phyloP scores from a whole-genome alignment of 2,329 filamentous ascomycete genomes.

The Taxawa tesnikishii region DNA sequence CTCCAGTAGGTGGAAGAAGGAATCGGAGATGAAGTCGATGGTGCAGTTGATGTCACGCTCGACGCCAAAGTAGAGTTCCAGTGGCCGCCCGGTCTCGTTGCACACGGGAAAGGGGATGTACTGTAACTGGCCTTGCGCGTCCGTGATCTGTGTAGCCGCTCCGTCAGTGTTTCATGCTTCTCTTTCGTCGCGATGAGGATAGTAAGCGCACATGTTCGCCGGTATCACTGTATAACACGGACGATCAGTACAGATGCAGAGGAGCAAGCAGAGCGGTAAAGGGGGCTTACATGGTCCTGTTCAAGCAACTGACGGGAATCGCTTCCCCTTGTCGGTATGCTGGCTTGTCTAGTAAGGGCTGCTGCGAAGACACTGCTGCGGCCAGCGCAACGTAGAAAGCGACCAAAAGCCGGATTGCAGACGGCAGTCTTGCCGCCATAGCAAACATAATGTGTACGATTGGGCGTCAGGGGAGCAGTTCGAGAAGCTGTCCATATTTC shows the following conservation, averaged over 20 bases:
- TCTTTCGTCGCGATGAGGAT: too few relatives aligned
- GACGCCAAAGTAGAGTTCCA: slow-evolving; percentile 77
- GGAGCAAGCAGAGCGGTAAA: not conserved
- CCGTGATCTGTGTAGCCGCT: slow-evolving; percentile 45
- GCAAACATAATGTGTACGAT: too few relatives aligned
- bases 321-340: slow-evolving; percentile 36
- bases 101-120: slow-evolving; percentile 86
- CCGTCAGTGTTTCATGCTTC: too few relatives aligned
- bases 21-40: slow-evolving; percentile 61
- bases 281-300: slow-evolving; percentile 34
- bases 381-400: slow-evolving; percentile 23
- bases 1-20: slow-evolving; percentile 80
- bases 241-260: not conserved
- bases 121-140: slow-evolving; percentile 68
- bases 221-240: slow-evolving; percentile 52
- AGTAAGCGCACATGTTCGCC: slow-evolving; percentile 56
- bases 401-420: slow-evolving; percentile 14
- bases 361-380: slow-evolving; percentile 26
- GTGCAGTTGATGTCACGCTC: slow-evolving; percentile 76
- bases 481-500: too few relatives aligned
- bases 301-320: slow-evolving; percentile 40
- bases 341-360: slow-evolving; percentile 23
- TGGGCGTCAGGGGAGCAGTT: too few relatives aligned
- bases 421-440: slow-evolving; percentile 1
- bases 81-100: slow-evolving; percentile 71